These are phyloP conservation scores for Purpureocillium lavendulum DNA, from an alignment of 2,329 filamentous ascomycete species.

Conservation along the genomic window DNA sequence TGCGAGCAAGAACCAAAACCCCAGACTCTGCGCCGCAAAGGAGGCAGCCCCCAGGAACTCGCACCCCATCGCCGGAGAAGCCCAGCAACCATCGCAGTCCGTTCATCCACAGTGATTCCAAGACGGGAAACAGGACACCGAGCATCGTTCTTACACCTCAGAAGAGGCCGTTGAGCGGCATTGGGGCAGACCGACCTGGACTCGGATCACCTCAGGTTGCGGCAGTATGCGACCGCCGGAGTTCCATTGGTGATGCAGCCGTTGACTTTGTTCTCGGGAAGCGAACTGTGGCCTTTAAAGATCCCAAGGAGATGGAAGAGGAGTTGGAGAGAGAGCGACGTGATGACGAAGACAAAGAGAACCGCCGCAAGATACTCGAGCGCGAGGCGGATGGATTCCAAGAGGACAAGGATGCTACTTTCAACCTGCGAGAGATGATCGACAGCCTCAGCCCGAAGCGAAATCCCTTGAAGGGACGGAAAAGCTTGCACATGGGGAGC, in stretches of 20 bases:
- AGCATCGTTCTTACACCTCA: constrained; percentile 48
- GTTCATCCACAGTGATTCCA: constrained; percentile 45
- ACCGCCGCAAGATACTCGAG: constrained; percentile 45
- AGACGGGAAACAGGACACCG: constrained; percentile 51
- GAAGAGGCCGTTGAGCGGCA: constrained; percentile 50
- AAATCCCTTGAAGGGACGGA: constrained; percentile 55
- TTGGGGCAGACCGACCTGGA: constrained; percentile 62
- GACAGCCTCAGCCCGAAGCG: constrained; percentile 71
- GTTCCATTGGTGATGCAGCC: constrained; percentile 61
- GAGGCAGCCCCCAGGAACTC: no score
- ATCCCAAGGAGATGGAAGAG: constrained; percentile 53
- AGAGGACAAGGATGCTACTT: constrained; percentile 52
- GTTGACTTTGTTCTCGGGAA: constrained; percentile 51
- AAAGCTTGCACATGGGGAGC: constrained; percentile 69
- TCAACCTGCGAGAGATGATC: constrained; percentile 70
- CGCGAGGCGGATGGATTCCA: constrained; percentile 34
- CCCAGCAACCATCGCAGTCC: constrained; percentile 19
- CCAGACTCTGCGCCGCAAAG: not conserved
- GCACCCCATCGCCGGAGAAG: constrained; percentile 8
- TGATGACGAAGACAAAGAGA: constrained; percentile 54
- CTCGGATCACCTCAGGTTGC: constrained; percentile 69
- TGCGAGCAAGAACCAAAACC: constrained; percentile 8
- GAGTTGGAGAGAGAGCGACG: constrained; percentile 54
- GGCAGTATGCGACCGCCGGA: constrained; percentile 61
- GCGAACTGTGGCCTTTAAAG: constrained; percentile 51